A percentile compares a stretch with the other conserved stretches of the same genome.
These are phyloP conservation scores for Asclepias syriaca DNA, from an alignment of 257 asterid genomes.

Conservation along the genomic window DNA sequence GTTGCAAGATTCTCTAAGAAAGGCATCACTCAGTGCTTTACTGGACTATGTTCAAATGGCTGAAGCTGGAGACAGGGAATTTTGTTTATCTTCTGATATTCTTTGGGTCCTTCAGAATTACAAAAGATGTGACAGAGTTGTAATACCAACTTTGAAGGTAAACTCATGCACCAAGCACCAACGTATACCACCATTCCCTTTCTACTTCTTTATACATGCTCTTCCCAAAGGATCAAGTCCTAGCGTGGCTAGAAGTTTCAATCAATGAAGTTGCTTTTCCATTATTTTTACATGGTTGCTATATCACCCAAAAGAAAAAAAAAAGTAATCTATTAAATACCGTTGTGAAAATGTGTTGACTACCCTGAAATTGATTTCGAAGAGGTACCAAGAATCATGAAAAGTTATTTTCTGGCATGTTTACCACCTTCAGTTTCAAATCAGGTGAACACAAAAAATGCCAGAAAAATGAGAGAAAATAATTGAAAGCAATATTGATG, in stretches of 20 bases:
- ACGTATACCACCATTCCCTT: not conserved
- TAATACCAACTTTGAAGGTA: constrained; percentile 83
- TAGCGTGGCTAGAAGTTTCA: not conserved
- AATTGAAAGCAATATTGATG: not conserved
- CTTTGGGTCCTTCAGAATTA: constrained; percentile 77
- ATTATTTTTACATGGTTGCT: not conserved
- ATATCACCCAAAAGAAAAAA: not conserved
- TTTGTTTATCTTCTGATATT: constrained; percentile 56
- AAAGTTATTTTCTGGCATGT: not conserved
- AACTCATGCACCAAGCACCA: not conserved
- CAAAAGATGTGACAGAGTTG: constrained; percentile 73
- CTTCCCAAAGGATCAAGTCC: not conserved
- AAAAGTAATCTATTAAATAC: not conserved
- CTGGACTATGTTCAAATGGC: constrained; percentile 55
- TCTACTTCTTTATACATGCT: not conserved
- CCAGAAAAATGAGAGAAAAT: not conserved
- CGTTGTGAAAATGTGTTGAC: not conserved
- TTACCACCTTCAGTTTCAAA: not conserved
- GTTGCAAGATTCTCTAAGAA: constrained; percentile 78
- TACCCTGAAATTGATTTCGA: not conserved
- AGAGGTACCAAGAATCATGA: not conserved
- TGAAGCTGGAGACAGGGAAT: constrained; percentile 44
- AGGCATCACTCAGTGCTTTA: constrained; percentile 73
- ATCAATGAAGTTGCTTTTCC: not conserved
- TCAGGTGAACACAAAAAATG: not conserved